Base-by-base conservation (phyloP, 73 alveolate genomes). In the Paramecium primaurelia region DNA sequence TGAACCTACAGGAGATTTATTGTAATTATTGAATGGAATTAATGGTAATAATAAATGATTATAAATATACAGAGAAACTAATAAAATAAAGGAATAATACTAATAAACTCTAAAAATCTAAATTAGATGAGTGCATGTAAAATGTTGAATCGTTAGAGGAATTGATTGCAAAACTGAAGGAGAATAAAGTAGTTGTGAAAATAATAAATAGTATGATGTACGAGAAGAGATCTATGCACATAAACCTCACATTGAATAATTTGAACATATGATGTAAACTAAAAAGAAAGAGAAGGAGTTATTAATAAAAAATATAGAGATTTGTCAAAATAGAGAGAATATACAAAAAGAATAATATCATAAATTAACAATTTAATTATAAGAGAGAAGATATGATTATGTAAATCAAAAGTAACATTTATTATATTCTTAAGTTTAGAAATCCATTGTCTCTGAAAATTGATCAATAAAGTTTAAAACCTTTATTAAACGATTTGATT, bases 401-500 rank as follows among this genome's bases (percentile, higher is more conserved):
- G 84, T 64, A 12, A 64, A 64, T 64, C 49, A 64, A 34, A 64
- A 64, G 84, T 64, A 64, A 64, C 3, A 32, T 64, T 34, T 32
- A 64, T 64, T 28, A 64, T 34, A 64, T 64, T 64, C 84, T 64
- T 64, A 64, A 64, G 84, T 64, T 32, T 64, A 64, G 84, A 64
- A 64, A 64, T 64, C 84, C 84, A 1, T 64, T 64, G 22, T 34
- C 84, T 64, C 47, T 64, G 84, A 64, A 64, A 64, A 64, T 64
- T 64, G 84, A 64, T 64, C 16, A 28, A 32, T 64, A 3, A 64
- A 64, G 47, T 64, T 34, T 64, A n/a, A 64, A 64, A 64, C 84
- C 49, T 2, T 28, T 64, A 8, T 32, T 64, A 34, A 64, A 64
- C 12, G 84, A 64, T 64, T n/a, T 64, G 28, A 34, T 64, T 3